Base-by-base conservation (phyloP, 164 flowering plant genomes). In the Houttuynia cordata region DNA sequence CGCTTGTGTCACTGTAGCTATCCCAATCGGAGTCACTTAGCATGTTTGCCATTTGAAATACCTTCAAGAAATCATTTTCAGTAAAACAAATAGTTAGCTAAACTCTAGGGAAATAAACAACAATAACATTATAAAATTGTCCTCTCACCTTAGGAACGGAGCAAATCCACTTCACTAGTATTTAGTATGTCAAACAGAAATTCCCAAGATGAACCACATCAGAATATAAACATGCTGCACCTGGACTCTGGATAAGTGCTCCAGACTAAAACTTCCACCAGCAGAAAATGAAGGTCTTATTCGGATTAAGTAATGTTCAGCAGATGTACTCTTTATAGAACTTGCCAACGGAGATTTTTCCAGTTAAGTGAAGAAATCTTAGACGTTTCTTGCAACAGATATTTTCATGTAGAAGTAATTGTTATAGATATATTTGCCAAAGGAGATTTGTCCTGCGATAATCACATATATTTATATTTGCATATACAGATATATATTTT, bases 281-380 rank as follows among this genome's bases (percentile, higher is more conserved):
- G 17, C 18, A 41, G 10, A 23, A 24, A 64, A 67, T 61, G 14
- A 10, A 45, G 10, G 12, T 45, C 14, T 45, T 10, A 45, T 45
- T 17, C 88, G 92, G 83, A 86, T 84, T 88, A 82, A 83, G 89
- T 83, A 80, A 82, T 86, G 85, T 88, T 86, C 83, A 67, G 64
- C 24, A 30, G 45, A 63, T 10, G 17, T 1, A 10, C 17, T 12
- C 49, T 8, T 15, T 7, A 22, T 59, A 15, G 51, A 23, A 51
- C 49, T 59, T 57, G 58, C 2, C 55, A 61, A 58, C 53, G 66
- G 55, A 66, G 63, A 64, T 57, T 62, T 65, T 56, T 60, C 67
- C 47, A 62, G 25, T 6, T n/a, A 53, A 15, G 30, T 45, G 14
- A 1, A 56, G 51, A 10, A 14, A 17, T 8, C 49, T 45, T 45